Base-by-base conservation (phyloP, 768 basidiomycete species). In the Boletus fagicola region DNA sequence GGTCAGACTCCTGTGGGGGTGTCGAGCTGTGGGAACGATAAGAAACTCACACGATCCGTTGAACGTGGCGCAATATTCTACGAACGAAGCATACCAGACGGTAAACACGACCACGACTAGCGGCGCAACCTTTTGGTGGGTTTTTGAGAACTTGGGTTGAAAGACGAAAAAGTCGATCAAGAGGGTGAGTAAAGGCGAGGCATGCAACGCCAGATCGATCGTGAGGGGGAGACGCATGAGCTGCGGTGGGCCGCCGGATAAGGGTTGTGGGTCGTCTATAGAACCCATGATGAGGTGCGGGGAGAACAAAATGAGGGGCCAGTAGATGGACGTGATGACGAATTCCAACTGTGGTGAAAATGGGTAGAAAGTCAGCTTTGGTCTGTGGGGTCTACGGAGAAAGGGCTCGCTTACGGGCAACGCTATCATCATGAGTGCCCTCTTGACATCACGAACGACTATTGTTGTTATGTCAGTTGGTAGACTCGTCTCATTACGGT, bases 161-260 rank as follows among this genome's bases (percentile, higher is more conserved):
- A 87, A 81, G 11, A 82, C 60, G 62, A 87, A 77, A 68, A 93
- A 94, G 66, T 93, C 88, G 35, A 80, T 56, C 20, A 87, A 59
- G 42, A 92, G 75, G 7, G 81, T 66, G 10, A 84, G 40, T 2
- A 81, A 79, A 3, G 91, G 91, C 2, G 74, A 70, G 6, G 82
- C 83, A 64, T 94, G 91, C 56, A 94, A 68, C 4, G 81, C 78
- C 3, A 91, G 68, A 63, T 91, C 89, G 51, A 82, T 69, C 43
- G 73, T 68, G 2, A 90, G 68, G 10, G 84, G 83, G 9, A 86
- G 67, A 42, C 72, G 66, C 13, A 75, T 63, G 8, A 74, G 49
- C n/a, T 51, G 57, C 3, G 65, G 64, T 13, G n/a, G 9, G 20
- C 28, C 10, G 20, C 48, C 45, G 4, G 24, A 16, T 18, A n/a